Evolutionary conservation across 2,329 filamentous ascomycete species (phyloP).

Genomic region (Cladobotryum protrusum): DNA sequence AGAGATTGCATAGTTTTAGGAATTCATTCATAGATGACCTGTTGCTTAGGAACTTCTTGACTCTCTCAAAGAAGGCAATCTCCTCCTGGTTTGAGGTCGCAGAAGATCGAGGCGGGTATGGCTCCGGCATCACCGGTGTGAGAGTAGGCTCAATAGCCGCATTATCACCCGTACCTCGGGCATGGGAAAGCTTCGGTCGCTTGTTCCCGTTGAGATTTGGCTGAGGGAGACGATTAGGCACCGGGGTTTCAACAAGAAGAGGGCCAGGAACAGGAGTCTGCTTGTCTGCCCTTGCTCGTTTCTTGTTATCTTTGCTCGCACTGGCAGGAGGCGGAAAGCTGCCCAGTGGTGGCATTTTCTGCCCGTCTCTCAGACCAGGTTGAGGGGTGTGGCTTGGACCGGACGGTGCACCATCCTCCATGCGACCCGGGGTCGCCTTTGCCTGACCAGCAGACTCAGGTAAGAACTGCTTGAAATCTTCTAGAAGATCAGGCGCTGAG

Average conservation of each 20-base stretch:
- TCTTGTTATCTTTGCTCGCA: constrained; percentile 84
- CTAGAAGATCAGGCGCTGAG: constrained; percentile 84
- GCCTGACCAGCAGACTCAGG: constrained; percentile 68
- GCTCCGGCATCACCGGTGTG: constrained; percentile 81
- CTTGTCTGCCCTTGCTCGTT: constrained; percentile 63
- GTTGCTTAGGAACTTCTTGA: constrained; percentile 94
- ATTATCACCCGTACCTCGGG: constrained; percentile 52
- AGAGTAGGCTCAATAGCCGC: constrained; percentile 75
- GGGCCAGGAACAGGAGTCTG: constrained; percentile 42
- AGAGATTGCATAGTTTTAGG: constrained; percentile 92
- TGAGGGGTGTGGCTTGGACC: constrained; percentile 51
- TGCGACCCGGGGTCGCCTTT: constrained; percentile 47
- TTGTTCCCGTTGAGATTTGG: constrained; percentile 41
- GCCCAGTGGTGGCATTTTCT: constrained; percentile 88
- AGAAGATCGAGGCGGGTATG: constrained; percentile 69
- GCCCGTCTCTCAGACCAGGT: constrained; percentile 47
- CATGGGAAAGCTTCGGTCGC: constrained; percentile 70
- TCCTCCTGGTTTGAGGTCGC: constrained; percentile 77
- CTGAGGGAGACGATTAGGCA: constrained; percentile 28
- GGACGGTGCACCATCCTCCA: constrained; percentile 46
- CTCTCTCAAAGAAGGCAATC: constrained; percentile 87
- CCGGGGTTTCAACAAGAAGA: constrained; percentile 37
- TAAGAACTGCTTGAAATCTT: constrained; percentile 98
- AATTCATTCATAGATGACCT: constrained; percentile 93
- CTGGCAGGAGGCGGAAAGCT: constrained; percentile 83